A percentile compares a stretch with the other conserved stretches of the same genome.
Evolutionary conservation across 2,329 filamentous ascomycete genomes (phyloP).

Genomic region (Phoma herbarum): DNA sequence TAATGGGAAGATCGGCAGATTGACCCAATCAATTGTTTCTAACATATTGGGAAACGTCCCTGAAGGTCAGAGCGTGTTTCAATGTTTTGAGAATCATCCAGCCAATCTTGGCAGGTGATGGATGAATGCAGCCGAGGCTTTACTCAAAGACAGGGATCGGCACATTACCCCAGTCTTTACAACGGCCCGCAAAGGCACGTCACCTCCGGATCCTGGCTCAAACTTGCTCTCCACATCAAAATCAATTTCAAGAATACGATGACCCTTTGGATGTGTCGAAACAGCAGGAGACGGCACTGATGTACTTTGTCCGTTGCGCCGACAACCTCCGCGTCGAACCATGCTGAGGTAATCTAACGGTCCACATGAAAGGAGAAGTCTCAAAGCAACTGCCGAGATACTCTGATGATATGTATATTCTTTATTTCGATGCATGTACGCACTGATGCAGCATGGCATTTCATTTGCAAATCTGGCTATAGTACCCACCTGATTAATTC

Average conservation of each 20-base stretch:
- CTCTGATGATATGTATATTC: too few relatives aligned
- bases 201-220: background rate
- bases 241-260: background rate
- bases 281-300: background rate
- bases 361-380: too few relatives aligned
- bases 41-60: background rate
- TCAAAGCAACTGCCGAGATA: too few relatives aligned
- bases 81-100: background rate
- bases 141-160: slow-evolving; percentile 9
- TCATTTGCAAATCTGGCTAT: too few relatives aligned
- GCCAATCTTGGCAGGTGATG: background rate
- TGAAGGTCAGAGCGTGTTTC: background rate
- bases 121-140: background rate
- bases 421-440: too few relatives aligned
- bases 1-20: background rate
- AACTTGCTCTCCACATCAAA: background rate
- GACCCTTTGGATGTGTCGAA: background rate
- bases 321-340: too few relatives aligned
- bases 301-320: too few relatives aligned
- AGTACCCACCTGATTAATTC: too few relatives aligned
- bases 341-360: too few relatives aligned
- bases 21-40: background rate
- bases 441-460: too few relatives aligned
- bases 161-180: background rate
- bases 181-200: background rate